Percentiles rank a stretch among this genome's conserved stretches.
These are phyloP conservation scores for Nepenthes mirabilis DNA, from an alignment of 148 eudicot species.

Conservation along the genomic window DNA sequence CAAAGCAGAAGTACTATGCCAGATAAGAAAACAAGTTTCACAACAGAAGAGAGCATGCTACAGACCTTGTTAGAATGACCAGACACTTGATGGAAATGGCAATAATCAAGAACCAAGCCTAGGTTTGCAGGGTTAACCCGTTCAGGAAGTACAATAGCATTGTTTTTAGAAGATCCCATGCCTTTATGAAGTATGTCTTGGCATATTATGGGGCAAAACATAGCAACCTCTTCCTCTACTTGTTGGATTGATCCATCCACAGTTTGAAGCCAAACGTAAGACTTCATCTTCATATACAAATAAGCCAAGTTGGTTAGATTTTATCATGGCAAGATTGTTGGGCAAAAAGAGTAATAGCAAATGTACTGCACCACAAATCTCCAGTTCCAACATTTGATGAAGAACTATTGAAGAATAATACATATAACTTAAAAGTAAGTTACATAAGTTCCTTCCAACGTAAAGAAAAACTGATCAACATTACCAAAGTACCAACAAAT, in stretches of 20 bases:
- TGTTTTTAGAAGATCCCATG: constrained; percentile 64
- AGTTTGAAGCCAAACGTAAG: constrained; percentile 82
- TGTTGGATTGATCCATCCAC: constrained; percentile 72
- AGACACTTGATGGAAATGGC: constrained; percentile 71
- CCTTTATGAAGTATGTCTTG: constrained; percentile 69
- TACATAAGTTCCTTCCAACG: too few relatives aligned
- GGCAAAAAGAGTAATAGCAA: too few relatives aligned
- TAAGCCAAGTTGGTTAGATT: background rate
- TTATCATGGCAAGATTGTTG: background rate
- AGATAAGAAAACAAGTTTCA: background rate
- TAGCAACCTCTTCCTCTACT: constrained; percentile 87
- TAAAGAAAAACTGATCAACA: too few relatives aligned
- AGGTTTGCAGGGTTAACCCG: constrained; percentile 55
- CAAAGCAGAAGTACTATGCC: background rate
- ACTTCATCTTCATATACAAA: constrained; percentile 43
- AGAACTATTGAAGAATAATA: too few relatives aligned
- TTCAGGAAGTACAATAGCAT: constrained; percentile 73
- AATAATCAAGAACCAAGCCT: constrained; percentile 63
- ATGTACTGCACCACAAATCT: background rate
- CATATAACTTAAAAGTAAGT: too few relatives aligned
- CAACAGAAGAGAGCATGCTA: constrained; percentile 3
- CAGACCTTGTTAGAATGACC: constrained; percentile 82
- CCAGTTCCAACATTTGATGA: background rate
- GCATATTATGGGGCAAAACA: constrained; percentile 74
- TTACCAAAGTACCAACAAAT: too few relatives aligned